Base-by-base conservation (phyloP, 257 asterid species). In the Primulina tabacum region DNA sequence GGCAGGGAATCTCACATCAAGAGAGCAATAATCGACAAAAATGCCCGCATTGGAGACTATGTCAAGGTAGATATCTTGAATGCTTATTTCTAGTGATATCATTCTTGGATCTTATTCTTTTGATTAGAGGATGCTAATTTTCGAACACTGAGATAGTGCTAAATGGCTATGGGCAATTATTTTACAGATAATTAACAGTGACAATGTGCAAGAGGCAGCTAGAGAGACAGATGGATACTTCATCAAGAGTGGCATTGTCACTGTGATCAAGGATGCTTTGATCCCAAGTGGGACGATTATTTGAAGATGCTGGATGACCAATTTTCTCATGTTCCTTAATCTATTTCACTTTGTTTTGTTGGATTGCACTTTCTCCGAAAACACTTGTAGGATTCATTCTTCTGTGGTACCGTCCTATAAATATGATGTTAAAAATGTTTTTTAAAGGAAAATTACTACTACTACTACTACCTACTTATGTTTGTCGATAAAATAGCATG, bases 181-280 rank as follows among this genome's bases (percentile, higher is more conserved):
- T 17, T 35, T 43, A 62, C 87, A 86, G 92, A 86, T 86, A 58
- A 73, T 86, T 53, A 87, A 84, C 69, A 43, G 60, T 16, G 90
- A 79, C n/a, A 79, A 79, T 20, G 85, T 87, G 82, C 88, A 87
- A 86, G 92, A 86, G 74, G 88, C 92, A 14, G 92, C 92, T 1
- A 74, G 92, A 69, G 89, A 86, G 77, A 82, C 89, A 2, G 92
- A 86, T 29, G 92, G 92, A 5, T 86, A 86, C 81, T 86, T 86
- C 84, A 82, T 86, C 80, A 87, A 87, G 84, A 84, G 92, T 40
- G 88, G 89, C 52, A 87, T 87, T 17, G 89, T 87, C 24, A 82
- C 89, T 7, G 64, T 87, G 1, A 84, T 87, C 52, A 84, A 86
- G 82, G 92, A 87, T 71, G 92, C 92, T 62, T 70, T 80, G 9